A percentile compares a stretch with the other conserved stretches of the same genome.
Conservation (phyloP, 2,329 filamentous ascomycete species). For the Pseudogymnoascus sp. region DNA sequence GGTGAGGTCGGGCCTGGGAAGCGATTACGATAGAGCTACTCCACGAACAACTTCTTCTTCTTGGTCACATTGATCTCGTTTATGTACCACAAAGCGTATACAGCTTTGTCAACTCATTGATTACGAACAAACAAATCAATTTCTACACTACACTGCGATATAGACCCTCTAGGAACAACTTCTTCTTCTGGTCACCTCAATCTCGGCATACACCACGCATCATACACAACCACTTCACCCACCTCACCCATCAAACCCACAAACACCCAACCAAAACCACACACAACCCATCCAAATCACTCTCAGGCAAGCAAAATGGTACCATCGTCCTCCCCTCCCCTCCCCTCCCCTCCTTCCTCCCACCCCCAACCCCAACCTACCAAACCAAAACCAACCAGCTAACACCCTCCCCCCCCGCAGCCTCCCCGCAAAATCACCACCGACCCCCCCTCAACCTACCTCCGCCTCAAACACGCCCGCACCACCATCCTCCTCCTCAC, state of each 20-base stretch:
- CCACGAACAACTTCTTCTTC: not conserved
- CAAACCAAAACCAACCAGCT: not conserved
- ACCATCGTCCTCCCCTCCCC: not conserved
- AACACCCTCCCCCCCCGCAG: constrained; percentile 17
- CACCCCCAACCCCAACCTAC: not conserved
- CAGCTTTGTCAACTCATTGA: not conserved
- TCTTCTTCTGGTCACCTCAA: not conserved
- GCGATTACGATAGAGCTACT: not conserved
- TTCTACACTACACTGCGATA: not conserved
- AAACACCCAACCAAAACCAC: not conserved
- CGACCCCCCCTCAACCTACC: constrained; percentile 40
- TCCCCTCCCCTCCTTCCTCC: not conserved
- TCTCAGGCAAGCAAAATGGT: not conserved
- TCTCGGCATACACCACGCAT: not conserved
- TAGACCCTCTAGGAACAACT: not conserved
- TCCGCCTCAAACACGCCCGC: constrained; percentile 66
- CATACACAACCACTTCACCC: not conserved
- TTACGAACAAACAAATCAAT: not conserved
- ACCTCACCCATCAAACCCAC: too few relatives aligned
- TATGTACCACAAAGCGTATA: not conserved
- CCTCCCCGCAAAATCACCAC: constrained; percentile 21
- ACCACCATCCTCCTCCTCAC: constrained; percentile 64
- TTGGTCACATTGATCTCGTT: not conserved
- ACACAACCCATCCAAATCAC: not conserved
- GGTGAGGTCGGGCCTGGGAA: not conserved